Base-by-base conservation (phyloP, 768 basidiomycete genomes). In the Cystobasidiopsis lactophilus region DNA sequence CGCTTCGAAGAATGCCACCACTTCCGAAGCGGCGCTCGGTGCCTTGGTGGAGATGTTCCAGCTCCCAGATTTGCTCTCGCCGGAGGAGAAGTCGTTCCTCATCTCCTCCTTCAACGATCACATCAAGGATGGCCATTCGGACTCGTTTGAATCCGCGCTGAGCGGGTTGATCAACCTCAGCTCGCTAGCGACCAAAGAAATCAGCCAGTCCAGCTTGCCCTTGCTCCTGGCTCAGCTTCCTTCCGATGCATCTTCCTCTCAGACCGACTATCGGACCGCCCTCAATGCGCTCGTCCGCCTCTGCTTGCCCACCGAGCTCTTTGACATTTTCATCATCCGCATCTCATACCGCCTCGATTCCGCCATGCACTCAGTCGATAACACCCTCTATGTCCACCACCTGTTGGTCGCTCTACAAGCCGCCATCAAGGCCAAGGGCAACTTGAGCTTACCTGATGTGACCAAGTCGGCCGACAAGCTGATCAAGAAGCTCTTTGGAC, bases 331-430 rank as follows among this genome's bases (percentile, higher is more conserved):
- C 26, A 76, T 85, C 50, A 72, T 85, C 44, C 77, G 83, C 18
- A 69, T 93, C 23, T 74, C 72, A 2, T 75, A 79, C 3, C 84
- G 85, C 65, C 70, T 96, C 29, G 80, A 84, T 46, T 44, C 58
- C 71, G 21, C n/a, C 10, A 26, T 21, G 11, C 45, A 30, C 10
- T 14, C 59, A 2, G 81, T 88, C 63, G 73, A 77, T 13, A 68
- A 66, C n/a, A 77, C 82, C 0, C 82, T 85, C 11, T 96, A 91
- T 63, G 78, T 77, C 1, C 84, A 86, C 66, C 77, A 86, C 29
- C 72, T 96, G 30, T 72, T 96, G 46, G 70, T 73, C 46, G 76
- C 80, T 0, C 67, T 96, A 5, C 70, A 72, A 1, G 73, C 76
- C 39, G 77, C 79, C 0, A 65, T 95, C 16, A 60, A 66, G 10